Conservation (phyloP, 257 asterid species). For the Nicotiana attenuata region DNA sequence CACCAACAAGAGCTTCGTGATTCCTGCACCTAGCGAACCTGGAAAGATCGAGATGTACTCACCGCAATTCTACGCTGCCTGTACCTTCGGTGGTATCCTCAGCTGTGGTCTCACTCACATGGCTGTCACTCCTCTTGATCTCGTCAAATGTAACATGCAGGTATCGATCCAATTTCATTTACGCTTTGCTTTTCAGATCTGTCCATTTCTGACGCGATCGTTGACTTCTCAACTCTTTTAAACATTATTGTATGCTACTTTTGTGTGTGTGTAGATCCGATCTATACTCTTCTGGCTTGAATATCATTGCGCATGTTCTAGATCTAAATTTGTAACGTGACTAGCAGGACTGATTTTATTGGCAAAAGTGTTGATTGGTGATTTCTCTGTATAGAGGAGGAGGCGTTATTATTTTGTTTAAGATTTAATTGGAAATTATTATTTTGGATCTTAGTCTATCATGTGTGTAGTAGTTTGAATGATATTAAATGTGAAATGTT, state of each 20-base stretch:
- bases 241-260: neutral
- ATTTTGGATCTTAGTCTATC: neutral
- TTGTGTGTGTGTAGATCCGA: neutral
- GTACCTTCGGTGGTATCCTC: constrained; percentile 80
- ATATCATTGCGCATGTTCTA: neutral
- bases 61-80: constrained; percentile 74
- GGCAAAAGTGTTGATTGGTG: neutral
- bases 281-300: neutral
- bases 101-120: constrained; percentile 95
- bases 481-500: neutral
- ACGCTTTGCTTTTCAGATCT: neutral
- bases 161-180: constrained; percentile 16
- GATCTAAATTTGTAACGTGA: neutral
- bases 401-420: neutral
- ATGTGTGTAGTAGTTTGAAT: neutral
- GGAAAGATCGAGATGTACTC: constrained; percentile 81
- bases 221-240: neutral
- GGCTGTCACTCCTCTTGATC: constrained; percentile 96
- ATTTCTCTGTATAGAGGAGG: neutral
- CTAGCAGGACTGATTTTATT: neutral
- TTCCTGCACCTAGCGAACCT: constrained; percentile 69
- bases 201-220: neutral
- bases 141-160: constrained; percentile 98
- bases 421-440: neutral
- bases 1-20: constrained; percentile 33